Conservation (phyloP, 106 monocot genomes). For the Dioscorea zingiberensis region DNA sequence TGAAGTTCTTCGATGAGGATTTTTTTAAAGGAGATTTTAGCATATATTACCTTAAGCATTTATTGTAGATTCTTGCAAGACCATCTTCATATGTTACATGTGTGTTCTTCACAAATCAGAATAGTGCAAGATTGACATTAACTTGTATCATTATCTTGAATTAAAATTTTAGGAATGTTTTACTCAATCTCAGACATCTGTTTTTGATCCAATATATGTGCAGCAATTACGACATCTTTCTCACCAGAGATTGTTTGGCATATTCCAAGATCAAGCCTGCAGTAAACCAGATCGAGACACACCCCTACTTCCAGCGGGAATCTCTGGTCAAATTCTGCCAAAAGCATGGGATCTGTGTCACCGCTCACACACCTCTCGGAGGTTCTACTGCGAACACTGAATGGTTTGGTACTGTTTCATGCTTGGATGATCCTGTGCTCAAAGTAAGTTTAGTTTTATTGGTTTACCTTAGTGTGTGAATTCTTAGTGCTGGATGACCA, state of each 20-base stretch:
- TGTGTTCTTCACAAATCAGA: no score
- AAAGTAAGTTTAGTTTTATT: conserved; percentile 32
- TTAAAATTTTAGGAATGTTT: no score
- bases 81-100: no score
- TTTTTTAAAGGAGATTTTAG: no score
- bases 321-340: conserved; percentile 97
- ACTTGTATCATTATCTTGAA: no score
- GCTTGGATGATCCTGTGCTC: conserved; percentile 72
- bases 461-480: no score
- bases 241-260: conserved; percentile 91
- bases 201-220: background rate
- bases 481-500: no score
- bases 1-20: no score
- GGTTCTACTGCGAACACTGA: conserved; percentile 82
- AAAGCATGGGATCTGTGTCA: conserved; percentile 82
- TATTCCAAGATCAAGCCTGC: conserved; percentile 89
- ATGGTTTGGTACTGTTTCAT: conserved; percentile 83
- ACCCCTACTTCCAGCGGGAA: conserved; percentile 96
- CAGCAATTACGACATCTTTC: conserved; percentile 98
- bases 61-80: no score
- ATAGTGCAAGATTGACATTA: no score
- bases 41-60: no score
- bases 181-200: no score
- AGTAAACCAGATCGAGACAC: conserved; percentile 93
- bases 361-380: conserved; percentile 91